These are phyloP conservation scores for Sodiomyces alkalinus DNA, from an alignment of 2,329 filamentous ascomycete genomes.

Conservation along the genomic window DNA sequence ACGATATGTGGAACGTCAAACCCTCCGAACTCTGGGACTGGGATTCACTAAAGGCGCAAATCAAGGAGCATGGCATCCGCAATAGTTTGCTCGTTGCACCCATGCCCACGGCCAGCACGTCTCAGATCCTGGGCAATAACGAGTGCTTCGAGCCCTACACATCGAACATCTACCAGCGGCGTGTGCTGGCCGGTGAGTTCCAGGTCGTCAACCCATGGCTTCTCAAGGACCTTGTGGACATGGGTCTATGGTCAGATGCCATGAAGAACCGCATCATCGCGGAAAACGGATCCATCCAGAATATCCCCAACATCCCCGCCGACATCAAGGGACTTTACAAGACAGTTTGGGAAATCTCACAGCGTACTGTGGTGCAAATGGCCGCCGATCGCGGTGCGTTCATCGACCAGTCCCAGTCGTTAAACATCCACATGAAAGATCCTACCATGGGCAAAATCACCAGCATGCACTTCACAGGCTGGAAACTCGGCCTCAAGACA, in stretches of 20 bases:
- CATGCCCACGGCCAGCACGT: conserved; percentile 96
- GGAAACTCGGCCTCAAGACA: conserved; percentile 98
- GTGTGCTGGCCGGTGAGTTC: conserved; percentile 96
- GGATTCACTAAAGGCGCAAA: conserved; percentile 74
- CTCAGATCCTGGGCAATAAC: conserved; percentile 96
- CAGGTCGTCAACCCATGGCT: conserved; percentile 99
- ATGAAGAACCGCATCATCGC: conserved; percentile 99
- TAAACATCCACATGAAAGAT: conserved; percentile 99
- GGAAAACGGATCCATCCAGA: conserved; percentile 88
- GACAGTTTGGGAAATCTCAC: conserved; percentile 98
- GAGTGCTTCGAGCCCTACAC: conserved; percentile 99
- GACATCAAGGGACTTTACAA: conserved; percentile 98
- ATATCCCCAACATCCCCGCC: conserved; percentile 88
- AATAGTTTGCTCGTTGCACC: conserved; percentile 92
- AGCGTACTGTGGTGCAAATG: conserved; percentile 93
- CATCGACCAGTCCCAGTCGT: conserved; percentile 96
- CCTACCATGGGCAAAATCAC: conserved; percentile 99
- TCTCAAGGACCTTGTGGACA: conserved; percentile 92
- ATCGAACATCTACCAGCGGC: conserved; percentile 98
- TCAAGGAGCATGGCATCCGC: conserved; percentile 83
- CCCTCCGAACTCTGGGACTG: conserved; percentile 96
- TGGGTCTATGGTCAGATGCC: conserved; percentile 95
- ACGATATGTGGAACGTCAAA: conserved; percentile 95
- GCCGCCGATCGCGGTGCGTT: conserved; percentile 95
- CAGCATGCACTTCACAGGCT: conserved; percentile 97